Percentiles rank a stretch among this genome's conserved stretches.
Conservation (phyloP, 2,329 filamentous ascomycete genomes). For the Dactylellina leptospora region DNA sequence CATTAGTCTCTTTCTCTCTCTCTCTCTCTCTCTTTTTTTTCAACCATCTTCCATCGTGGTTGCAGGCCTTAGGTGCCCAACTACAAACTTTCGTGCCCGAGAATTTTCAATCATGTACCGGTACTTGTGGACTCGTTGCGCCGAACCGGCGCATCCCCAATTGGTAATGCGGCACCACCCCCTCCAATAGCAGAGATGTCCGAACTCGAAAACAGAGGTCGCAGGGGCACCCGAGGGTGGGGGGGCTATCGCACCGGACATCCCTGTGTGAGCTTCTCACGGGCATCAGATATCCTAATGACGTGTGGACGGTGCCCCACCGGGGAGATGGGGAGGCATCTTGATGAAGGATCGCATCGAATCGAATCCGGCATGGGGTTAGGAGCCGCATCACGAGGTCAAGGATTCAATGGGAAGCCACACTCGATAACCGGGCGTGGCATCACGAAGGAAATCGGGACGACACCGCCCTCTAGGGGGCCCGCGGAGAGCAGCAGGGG, state of each 20-base stretch:
- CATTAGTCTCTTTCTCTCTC: too few species aligned
- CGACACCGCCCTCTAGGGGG: neutral
- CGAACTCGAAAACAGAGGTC: neutral
- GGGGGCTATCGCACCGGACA: neutral
- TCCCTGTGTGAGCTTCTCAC: slow-evolving; percentile 2
- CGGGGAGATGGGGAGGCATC: neutral
- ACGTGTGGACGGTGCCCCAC: neutral
- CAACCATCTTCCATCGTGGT: neutral
- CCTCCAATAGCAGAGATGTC: neutral
- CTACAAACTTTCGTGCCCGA: neutral
- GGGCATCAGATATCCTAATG: neutral
- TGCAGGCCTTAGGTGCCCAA: neutral
- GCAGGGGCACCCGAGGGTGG: neutral
- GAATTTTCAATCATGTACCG: slow-evolving; percentile 3
- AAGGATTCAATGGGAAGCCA: slow-evolving; percentile 4
- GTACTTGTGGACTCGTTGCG: neutral
- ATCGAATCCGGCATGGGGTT: neutral
- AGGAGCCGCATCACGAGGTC: neutral
- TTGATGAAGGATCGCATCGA: neutral
- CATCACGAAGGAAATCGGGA: neutral
- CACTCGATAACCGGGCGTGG: neutral
- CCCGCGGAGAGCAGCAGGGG: slow-evolving; percentile 6
- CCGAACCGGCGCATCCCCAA: neutral
- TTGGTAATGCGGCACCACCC: too few species aligned
- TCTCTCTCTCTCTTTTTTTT: neutral